These are phyloP conservation scores for Penicillium chermesinum DNA, from an alignment of 495 filamentous ascomycete species.

Conservation along the genomic window DNA sequence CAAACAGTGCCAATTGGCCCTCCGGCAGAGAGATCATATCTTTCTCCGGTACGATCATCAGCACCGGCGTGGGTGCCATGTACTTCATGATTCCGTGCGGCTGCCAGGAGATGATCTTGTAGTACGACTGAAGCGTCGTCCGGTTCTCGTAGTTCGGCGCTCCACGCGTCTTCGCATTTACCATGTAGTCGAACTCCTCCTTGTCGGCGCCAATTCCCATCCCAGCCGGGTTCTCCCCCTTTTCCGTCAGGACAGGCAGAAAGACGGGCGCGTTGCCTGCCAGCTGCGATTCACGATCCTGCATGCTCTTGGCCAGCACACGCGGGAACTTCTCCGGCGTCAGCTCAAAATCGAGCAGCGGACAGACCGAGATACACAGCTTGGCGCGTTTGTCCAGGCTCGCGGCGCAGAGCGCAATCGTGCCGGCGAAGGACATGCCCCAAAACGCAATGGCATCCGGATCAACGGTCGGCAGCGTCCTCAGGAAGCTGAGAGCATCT, in stretches of 20 bases:
- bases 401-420: conserved; percentile 18
- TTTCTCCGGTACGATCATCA: no score
- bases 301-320: conserved; percentile 14
- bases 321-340: background rate
- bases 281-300: conserved; percentile 23
- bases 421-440: conserved; percentile 36
- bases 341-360: conserved; percentile 11
- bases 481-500: conserved; percentile 33
- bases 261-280: conserved; percentile 16
- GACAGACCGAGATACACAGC: conserved; percentile 20
- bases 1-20: no score
- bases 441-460: conserved; percentile 27
- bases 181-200: no score
- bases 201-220: no score
- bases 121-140: no score
- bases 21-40: no score
- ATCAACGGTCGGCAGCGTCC: conserved; percentile 24
- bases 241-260: conserved; percentile 19
- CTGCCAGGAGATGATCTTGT: no score
- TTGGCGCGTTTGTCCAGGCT: conserved; percentile 26
- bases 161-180: no score
- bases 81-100: no score
- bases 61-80: no score
- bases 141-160: no score
- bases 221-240: conserved; percentile 34